Base-by-base conservation (phyloP, 768 basidiomycete genomes). In the Phylloporus sp. region DNA sequence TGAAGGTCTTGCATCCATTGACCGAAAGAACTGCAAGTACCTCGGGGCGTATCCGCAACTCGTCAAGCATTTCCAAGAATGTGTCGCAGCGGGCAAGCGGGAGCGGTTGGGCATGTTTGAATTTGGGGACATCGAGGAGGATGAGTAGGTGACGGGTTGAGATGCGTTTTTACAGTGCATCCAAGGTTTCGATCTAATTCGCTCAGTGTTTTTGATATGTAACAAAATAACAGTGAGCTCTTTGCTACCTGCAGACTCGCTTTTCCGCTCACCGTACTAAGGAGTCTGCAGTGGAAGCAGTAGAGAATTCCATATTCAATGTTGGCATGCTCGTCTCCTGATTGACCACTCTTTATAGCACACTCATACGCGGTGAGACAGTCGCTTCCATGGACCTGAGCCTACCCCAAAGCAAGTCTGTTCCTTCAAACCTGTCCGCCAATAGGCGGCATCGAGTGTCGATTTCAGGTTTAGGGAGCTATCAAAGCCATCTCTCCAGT, bases 61-160 rank as follows among this genome's bases (percentile, higher is more conserved):
- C 18, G 63, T 80, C 49, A 82, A 82, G 62, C 79, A 81, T 61
- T 68, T 95, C 36, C 81, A 83, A 66, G 76, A 75, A 18, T 80
- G 84, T 3, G 67, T 85, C 29, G 60, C 67, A 20, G 75, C 75
- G 18, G 92, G 92, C 11, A 92, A 91, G 70, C 75, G 79, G 47
- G 84, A 84, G 50, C 81, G 91, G 12, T 70, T 77, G 48, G 91
- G 91, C 31, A 91, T 91, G 81, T 94, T 89, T 62, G 91, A 94
- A 72, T 88, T 89, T 64, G 91, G 91, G n/a, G 91, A 93, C 67
- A 77, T 92, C 12, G 89, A 90, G 57, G 90, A 92, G 65, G 90
- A 92, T 50, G 90, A 91, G 53, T 67, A 63, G 53, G 45, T 43
- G 43, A 34, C 49, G 42, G 27, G 47, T 31, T 24, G 51, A 52